A percentile compares a stretch with the other conserved stretches of the same genome.
phyloP scores from a whole-genome alignment of 352 stramenopile species.

The Aphanomyces euteiches region DNA sequence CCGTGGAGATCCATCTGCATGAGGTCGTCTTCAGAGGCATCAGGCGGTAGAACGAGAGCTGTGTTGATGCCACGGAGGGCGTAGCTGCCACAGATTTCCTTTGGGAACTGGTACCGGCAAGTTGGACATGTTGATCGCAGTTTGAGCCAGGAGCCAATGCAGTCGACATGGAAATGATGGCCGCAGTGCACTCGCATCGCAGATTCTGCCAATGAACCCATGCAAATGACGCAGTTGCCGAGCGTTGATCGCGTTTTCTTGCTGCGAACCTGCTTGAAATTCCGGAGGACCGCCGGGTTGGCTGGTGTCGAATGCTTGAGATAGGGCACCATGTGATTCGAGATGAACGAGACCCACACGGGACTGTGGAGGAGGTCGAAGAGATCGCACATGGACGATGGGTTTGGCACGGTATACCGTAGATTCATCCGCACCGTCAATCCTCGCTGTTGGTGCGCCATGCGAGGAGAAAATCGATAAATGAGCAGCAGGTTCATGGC shows the following conservation, averaged over 20 bases:
- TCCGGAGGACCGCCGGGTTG: slow-evolving; percentile 46
- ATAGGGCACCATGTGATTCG: slow-evolving; percentile 80
- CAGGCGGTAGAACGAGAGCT: slow-evolving; percentile 52
- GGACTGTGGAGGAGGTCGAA: slow-evolving; percentile 79
- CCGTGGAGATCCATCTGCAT: slow-evolving; percentile 51
- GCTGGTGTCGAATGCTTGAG: slow-evolving; percentile 74
- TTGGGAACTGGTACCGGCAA: slow-evolving; percentile 90
- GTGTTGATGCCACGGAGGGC: slow-evolving; percentile 78
- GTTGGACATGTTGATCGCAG: slow-evolving; percentile 91
- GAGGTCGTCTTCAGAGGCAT: slow-evolving; percentile 58
- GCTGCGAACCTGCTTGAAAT: not conserved
- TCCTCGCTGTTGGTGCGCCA: not conserved
- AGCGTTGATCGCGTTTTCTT: no score
- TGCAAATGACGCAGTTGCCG: slow-evolving; percentile 87
- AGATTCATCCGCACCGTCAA: slow-evolving; percentile 59
- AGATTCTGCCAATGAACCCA: slow-evolving; percentile 75
- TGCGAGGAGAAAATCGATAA: no score
- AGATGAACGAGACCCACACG: slow-evolving; percentile 80
- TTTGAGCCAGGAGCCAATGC: slow-evolving; percentile 91
- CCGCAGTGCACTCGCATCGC: slow-evolving; percentile 85
- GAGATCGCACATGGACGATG: slow-evolving; percentile 62
- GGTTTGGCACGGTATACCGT: slow-evolving; percentile 66
- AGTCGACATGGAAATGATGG: slow-evolving; percentile 92
- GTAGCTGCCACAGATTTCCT: slow-evolving; percentile 74
- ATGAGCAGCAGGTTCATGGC: no score